Percentiles rank a stretch among this genome's conserved stretches.
These are phyloP conservation scores for Canavalia ensiformis DNA, from an alignment of 306 rosid genomes.

Conservation along the genomic window DNA sequence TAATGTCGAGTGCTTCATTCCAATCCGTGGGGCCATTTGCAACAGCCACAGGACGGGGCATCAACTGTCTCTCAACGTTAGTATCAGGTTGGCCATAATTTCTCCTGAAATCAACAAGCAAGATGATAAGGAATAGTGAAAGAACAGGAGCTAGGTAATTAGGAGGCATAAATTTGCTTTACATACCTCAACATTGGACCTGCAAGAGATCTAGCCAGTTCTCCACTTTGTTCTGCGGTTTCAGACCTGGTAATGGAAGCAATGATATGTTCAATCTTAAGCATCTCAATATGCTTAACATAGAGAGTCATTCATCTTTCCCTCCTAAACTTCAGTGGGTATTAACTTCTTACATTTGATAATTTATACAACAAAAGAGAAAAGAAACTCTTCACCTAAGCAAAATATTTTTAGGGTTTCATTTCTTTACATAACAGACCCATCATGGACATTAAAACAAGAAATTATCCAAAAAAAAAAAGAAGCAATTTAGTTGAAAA, in stretches of 20 bases:
- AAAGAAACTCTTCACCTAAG: background rate
- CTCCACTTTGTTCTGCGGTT: conserved; percentile 95
- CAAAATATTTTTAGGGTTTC: background rate
- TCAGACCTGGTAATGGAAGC: conserved; percentile 68
- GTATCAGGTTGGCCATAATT: conserved; percentile 73
- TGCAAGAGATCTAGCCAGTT: conserved; percentile 72
- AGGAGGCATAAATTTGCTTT: background rate
- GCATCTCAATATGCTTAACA: background rate
- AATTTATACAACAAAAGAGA: background rate
- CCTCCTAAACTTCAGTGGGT: too few relatives aligned
- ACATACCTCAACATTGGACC: conserved; percentile 76
- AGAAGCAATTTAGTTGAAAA: too few relatives aligned
- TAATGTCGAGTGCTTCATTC: conserved; percentile 96
- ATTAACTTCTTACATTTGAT: background rate
- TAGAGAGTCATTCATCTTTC: too few relatives aligned
- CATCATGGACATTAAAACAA: too few relatives aligned
- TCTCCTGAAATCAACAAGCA: conserved; percentile 60
- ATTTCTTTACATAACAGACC: background rate
- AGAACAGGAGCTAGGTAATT: background rate
- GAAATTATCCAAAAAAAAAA: too few relatives aligned
- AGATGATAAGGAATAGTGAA: conserved; percentile 10
- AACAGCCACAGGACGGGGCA: conserved; percentile 64
- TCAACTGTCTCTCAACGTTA: conserved; percentile 69
- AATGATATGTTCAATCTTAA: background rate
- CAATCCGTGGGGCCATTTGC: conserved; percentile 91